Base-by-base conservation (phyloP, 169 alveolate genomes). In the Plasmodium inui region DNA sequence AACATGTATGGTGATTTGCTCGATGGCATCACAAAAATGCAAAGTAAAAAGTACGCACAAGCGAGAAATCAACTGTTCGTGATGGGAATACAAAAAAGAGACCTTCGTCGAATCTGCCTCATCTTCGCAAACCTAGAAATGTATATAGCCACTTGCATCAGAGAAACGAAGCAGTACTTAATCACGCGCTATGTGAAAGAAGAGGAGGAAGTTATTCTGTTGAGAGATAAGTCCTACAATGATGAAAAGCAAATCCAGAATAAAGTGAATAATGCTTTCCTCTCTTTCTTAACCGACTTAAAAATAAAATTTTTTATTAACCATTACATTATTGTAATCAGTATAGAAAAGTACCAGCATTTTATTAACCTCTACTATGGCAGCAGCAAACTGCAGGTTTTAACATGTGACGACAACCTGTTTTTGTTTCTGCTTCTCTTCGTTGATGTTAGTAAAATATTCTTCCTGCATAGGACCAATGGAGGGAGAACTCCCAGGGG, bases 401-500 rank as follows among this genome's bases (percentile, higher is more conserved):
- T 44, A 17, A 32, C 41, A 9, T 74, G 37, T 86, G 57, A 50
- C 19, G 82, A 37, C 22, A 86, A 50, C 5, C 37, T 26, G 2
- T 91, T 91, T 91, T 46, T 82, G 12, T 82, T 80, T 50, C 84
- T 91, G 34, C 82, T 71, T 30, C 67, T 91, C 1, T 91, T 28
- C 83, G 46, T 82, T 14, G 92, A 91, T n/a, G 37, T 91, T 32
- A 91, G 67, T 61, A 91, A 91, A 91, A 91, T 91, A 39, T 91
- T 91, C 39, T 91, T 91, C 41, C 19, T 71, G 57, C 61, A 53
- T 17, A 79, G 72, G 30, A 57, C 19, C 30, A 26, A 72, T 41
- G 30, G 22, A 19, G 9, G 53, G 34, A 46, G 6, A 19, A 22
- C 26, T 8, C 41, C 7, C 41, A 39, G 6, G 6, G n/a, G 34